These are phyloP conservation scores for Laburnicola sp. DNA, from an alignment of 2,329 filamentous ascomycete species.

Conservation along the genomic window DNA sequence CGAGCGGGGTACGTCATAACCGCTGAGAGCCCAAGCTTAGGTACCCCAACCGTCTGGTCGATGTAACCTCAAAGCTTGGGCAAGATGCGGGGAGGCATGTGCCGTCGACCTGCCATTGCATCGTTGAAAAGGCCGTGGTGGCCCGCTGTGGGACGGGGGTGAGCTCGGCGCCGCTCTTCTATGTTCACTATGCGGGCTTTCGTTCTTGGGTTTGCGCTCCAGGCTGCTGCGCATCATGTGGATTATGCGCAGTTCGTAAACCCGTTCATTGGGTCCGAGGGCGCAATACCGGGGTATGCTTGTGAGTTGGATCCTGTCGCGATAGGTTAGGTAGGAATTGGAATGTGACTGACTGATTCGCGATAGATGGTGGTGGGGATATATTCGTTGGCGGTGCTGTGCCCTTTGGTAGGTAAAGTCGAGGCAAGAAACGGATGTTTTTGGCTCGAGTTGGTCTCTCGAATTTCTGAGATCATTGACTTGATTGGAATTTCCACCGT, in stretches of 20 bases:
- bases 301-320: constrained; percentile 20
- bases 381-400: constrained; percentile 45
- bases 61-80: constrained; percentile 29
- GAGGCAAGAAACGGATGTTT: too few species aligned
- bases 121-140: background rate
- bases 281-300: constrained; percentile 47
- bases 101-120: background rate
- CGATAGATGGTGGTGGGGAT: constrained; percentile 45
- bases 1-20: constrained; percentile 24
- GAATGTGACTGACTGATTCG: constrained; percentile 2
- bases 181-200: constrained; percentile 11
- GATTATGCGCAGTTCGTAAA: constrained; percentile 48
- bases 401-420: constrained; percentile 32
- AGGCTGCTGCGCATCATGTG: constrained; percentile 20
- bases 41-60: constrained; percentile 5
- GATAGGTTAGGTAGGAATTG: background rate
- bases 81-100: constrained; percentile 21
- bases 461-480: too few species aligned
- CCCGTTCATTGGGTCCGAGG: constrained; percentile 53
- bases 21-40: constrained; percentile 1
- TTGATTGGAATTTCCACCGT: too few species aligned
- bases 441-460: too few species aligned
- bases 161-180: background rate
- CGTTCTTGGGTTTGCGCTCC: constrained; percentile 3
- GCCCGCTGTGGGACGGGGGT: background rate